phyloP scores from a whole-genome alignment of 2,329 filamentous ascomycete species.

The Mollisia scopiformis region DNA sequence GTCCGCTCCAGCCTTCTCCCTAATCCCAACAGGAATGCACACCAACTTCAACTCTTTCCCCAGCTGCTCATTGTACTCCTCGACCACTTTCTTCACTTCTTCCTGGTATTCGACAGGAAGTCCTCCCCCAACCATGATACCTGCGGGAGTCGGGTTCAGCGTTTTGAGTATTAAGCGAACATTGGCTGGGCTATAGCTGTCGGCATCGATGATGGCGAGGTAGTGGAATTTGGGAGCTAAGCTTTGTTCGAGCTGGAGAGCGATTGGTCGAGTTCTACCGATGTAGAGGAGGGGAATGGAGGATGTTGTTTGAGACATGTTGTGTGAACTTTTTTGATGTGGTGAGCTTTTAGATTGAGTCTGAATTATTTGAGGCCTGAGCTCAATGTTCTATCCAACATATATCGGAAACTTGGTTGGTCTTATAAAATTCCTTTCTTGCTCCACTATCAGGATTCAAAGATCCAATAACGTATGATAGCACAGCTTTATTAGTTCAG shows the following conservation, averaged over 20 bases:
- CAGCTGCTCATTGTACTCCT: not conserved
- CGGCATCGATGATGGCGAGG: not conserved
- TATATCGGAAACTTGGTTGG: too few relatives aligned
- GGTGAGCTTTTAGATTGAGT: too few relatives aligned
- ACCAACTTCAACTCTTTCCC: not conserved
- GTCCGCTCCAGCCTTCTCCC: not conserved
- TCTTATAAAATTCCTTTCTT: too few relatives aligned
- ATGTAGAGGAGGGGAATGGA: not conserved
- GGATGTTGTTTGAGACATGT: not conserved
- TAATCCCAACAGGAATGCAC: not conserved
- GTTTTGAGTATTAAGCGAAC: not conserved
- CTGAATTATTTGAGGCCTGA: too few relatives aligned
- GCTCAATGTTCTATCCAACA: too few relatives aligned
- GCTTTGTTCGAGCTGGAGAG: not conserved
- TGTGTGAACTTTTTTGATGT: too few relatives aligned
- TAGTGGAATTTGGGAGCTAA: not conserved
- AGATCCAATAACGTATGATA: too few relatives aligned
- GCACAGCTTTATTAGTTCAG: too few relatives aligned
- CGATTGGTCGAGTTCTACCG: not conserved
- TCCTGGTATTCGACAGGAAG: not conserved
- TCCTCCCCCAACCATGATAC: not conserved
- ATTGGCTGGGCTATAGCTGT: not conserved
- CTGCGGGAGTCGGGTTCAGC: not conserved
- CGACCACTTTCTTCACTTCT: not conserved
- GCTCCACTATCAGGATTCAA: too few relatives aligned